These are phyloP conservation scores for Chrysoporthe deuterocubensis DNA, from an alignment of 2,329 filamentous ascomycete species.

Conservation along the genomic window DNA sequence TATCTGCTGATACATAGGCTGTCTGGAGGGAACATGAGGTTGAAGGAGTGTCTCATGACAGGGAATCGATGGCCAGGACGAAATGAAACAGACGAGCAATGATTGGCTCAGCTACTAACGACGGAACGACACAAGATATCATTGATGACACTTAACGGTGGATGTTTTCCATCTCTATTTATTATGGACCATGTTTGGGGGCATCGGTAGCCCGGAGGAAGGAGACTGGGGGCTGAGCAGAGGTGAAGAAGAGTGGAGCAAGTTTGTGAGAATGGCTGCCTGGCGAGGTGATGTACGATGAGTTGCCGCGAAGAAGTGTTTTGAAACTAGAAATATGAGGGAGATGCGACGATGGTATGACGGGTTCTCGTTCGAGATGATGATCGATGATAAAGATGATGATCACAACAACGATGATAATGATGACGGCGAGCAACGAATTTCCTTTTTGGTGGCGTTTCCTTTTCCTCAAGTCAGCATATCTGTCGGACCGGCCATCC, in stretches of 20 bases:
- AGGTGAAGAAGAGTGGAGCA: neutral
- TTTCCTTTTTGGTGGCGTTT: neutral
- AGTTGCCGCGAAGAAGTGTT: slow-evolving; percentile 15
- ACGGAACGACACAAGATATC: slow-evolving; percentile 29
- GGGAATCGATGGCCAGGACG: slow-evolving; percentile 10
- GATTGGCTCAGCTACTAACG: slow-evolving; percentile 25
- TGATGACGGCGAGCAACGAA: slow-evolving; percentile 2
- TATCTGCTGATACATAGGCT: slow-evolving; percentile 16
- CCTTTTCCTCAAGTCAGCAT: slow-evolving; percentile 6
- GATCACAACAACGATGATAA: slow-evolving; percentile 8
- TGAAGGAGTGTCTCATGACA: slow-evolving; percentile 16
- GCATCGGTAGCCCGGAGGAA: neutral
- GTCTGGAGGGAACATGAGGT: slow-evolving; percentile 8
- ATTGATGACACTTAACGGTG: slow-evolving; percentile 29
- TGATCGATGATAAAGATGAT: slow-evolving; percentile 7
- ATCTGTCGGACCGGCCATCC: neutral
- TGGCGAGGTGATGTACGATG: slow-evolving; percentile 21
- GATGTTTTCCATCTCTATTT: slow-evolving; percentile 20
- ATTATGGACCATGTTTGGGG: slow-evolving; percentile 11
- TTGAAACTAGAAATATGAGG: slow-evolving; percentile 16
- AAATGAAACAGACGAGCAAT: slow-evolving; percentile 15
- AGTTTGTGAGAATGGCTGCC: neutral
- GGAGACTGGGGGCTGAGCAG: neutral
- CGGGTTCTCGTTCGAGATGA: neutral
- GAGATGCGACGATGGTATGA: slow-evolving; percentile 4